Evolutionary conservation across 139 green algal genomes (phyloP).

Genomic region (Asterochloris sp.): DNA sequence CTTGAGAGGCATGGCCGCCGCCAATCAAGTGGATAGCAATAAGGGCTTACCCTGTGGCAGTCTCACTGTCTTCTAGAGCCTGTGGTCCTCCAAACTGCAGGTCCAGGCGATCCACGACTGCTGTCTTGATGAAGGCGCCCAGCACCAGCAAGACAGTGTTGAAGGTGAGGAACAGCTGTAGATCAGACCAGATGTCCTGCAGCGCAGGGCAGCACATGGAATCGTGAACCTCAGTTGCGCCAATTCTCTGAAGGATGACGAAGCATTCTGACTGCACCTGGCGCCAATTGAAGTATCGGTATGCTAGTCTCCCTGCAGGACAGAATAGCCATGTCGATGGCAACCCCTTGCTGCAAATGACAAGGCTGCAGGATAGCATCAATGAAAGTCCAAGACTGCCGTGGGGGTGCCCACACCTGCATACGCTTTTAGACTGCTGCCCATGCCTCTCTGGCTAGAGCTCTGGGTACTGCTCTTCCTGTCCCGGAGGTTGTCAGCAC

Average conservation of each 20-base stretch:
- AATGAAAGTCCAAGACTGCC: not conserved
- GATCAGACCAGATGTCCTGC: conserved; percentile 22
- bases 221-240: too few relatives aligned
- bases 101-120: conserved; percentile 8
- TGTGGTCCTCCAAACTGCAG: too few relatives aligned
- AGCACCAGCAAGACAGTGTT: conserved; percentile 9
- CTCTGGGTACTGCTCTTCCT: too few relatives aligned
- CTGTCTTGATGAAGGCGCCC: conserved; percentile 2
- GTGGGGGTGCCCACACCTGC: not conserved
- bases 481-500: too few relatives aligned
- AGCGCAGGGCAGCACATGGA: not conserved
- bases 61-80: too few relatives aligned
- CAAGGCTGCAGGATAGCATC: not conserved
- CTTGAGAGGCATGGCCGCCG: too few relatives aligned
- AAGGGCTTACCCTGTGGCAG: too few relatives aligned
- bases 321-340: not conserved
- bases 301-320: not conserved
- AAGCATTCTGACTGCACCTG: too few relatives aligned
- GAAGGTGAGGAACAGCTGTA: conserved; percentile 24
- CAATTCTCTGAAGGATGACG: too few relatives aligned
- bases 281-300: conserved; percentile 21
- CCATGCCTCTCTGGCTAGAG: too few relatives aligned
- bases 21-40: too few relatives aligned
- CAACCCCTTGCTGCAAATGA: not conserved
- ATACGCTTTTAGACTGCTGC: not conserved